A percentile compares a stretch with the other conserved stretches of the same genome.
phyloP scores from a whole-genome alignment of 225 moss, liverwort and hornwort species.

The Bryum argenteum region DNA sequence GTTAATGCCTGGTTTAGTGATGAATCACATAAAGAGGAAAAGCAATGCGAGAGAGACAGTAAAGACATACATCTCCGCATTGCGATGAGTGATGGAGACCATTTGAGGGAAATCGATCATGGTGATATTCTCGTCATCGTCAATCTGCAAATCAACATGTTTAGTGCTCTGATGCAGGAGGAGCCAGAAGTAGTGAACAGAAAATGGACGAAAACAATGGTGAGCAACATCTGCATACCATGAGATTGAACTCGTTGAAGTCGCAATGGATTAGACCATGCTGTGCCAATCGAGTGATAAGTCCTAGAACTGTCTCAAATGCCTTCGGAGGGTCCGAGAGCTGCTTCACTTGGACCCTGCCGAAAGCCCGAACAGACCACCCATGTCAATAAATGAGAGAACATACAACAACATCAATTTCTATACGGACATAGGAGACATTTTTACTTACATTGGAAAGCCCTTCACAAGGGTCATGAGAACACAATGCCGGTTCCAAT shows the following conservation, averaged over 20 bases:
- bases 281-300: constrained; percentile 79
- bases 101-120: constrained; percentile 99
- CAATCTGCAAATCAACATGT: constrained; percentile 51
- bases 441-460: constrained; percentile 82
- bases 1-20: neutral
- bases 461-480: constrained; percentile 86
- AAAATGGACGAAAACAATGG: neutral
- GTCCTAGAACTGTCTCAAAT: constrained; percentile 72
- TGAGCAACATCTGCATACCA: constrained; percentile 44
- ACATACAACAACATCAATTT: constrained; percentile 12
- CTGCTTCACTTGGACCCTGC: constrained; percentile 87
- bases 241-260: constrained; percentile 90
- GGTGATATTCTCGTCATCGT: constrained; percentile 80
- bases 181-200: neutral
- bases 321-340: constrained; percentile 56
- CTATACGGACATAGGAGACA: neutral
- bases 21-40: neutral
- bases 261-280: constrained; percentile 90
- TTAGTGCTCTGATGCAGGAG: constrained; percentile 9
- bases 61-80: constrained; percentile 84
- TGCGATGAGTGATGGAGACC: constrained; percentile 95
- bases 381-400: neutral
- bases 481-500: constrained; percentile 89
- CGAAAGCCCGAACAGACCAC: constrained; percentile 19
- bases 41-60: neutral